These are phyloP conservation scores for Phytopythium ostracodes DNA, from an alignment of 352 stramenopile species.

Conservation along the genomic window DNA sequence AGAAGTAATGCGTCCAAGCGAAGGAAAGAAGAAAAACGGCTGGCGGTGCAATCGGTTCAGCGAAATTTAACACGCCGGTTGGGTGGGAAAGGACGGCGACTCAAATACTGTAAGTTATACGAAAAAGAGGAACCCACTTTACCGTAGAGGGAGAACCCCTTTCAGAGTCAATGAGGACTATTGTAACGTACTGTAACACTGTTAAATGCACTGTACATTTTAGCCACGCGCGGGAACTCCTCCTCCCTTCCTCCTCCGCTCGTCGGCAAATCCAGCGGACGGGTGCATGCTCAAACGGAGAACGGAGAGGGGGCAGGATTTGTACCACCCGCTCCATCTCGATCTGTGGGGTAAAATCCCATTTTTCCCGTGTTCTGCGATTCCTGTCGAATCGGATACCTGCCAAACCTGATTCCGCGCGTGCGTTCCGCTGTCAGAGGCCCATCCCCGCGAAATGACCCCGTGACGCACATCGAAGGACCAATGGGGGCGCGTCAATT, in stretches of 20 bases:
- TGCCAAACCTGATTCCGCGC: not conserved
- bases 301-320: not conserved
- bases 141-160: too few species aligned
- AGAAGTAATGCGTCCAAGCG: too few species aligned
- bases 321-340: not conserved
- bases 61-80: too few species aligned
- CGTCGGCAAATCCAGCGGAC: too few species aligned
- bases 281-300: not conserved
- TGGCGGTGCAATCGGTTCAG: not conserved
- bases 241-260: too few species aligned
- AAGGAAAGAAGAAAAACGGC: not conserved
- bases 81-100: not conserved
- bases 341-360: not conserved
- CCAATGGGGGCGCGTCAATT: conserved; percentile 1
- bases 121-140: not conserved
- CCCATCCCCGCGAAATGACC: not conserved
- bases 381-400: conserved; percentile 4
- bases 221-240: not conserved
- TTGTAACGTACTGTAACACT: too few species aligned
- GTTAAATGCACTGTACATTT: not conserved
- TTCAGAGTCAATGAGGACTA: too few species aligned
- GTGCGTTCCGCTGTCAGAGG: not conserved
- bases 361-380: not conserved
- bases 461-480: conserved; percentile 7
- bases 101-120: not conserved